Base-by-base conservation (phyloP, 73 alveolate species). In the Effrenium voratum region DNA sequence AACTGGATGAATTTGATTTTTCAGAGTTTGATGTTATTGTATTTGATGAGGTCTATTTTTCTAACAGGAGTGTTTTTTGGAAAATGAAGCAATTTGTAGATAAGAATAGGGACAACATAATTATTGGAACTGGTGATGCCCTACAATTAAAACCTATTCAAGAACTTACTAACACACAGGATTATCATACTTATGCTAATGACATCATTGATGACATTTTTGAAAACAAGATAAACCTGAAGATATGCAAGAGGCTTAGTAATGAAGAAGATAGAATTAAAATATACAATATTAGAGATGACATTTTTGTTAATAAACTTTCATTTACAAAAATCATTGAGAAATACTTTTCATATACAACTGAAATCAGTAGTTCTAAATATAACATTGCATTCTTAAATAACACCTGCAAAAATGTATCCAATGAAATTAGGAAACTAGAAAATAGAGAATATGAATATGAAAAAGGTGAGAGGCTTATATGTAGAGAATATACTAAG, bases 81-180 rank as follows among this genome's bases (percentile, higher is more conserved):
- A 83, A 32, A 50, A 83, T 83, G 2, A 83, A 59, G 77, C 77
- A 50, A 30, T 83, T 83, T 59, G 93, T 52, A 2, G n/a, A 34
- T 2, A 32, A 32, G 40, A n/a, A 83, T 38, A n/a, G n/a, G 77
- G 59, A 34, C 0, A 38, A 34, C 5, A 83, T 30, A 36, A 52
- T 49, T 1, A 38, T 83, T 5, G 93, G 57, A 1, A 83, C 93
- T 0, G 93, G 93, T 6, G 93, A 83, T 41, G 50, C 55, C 0
- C 49, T 50, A 59, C 93, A 83, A 83, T 34, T 83, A 0, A 49
- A 52, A 32, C 75, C 79, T 0, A 77, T 83, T 24, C 50, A 49
- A 24, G 79, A 50, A 22, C 38, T 50, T 26, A 83, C 93, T 36
- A 83, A 83, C 45, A 49, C 59, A 5, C 57, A 83, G 5, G 79